Conservation (phyloP, 2,329 filamentous ascomycete species). For the Calonectria crousiana region DNA sequence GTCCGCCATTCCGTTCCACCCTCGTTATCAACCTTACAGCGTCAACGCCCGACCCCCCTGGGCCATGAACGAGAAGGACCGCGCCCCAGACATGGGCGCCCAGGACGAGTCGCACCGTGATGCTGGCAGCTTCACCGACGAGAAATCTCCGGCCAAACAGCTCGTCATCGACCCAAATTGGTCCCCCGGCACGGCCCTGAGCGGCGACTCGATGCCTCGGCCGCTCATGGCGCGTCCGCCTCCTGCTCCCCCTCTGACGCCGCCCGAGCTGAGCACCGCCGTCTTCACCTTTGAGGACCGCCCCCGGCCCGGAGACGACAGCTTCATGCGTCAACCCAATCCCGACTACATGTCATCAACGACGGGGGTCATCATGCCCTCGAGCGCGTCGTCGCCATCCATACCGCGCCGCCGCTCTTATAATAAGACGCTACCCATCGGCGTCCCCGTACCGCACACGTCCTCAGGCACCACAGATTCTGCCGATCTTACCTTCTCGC, state of each 20-base stretch:
- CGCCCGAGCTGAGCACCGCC: constrained; percentile 57
- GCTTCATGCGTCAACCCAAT: constrained; percentile 62
- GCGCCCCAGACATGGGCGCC: constrained; percentile 16
- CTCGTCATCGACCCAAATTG: constrained; percentile 44
- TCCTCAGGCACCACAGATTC: constrained; percentile 39
- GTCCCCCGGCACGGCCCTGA: constrained; percentile 29
- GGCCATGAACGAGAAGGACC: constrained; percentile 45
- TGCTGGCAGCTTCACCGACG: constrained; percentile 21
- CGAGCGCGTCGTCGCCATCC: constrained; percentile 46
- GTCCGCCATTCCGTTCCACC: constrained; percentile 34
- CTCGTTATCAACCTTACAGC: constrained; percentile 29
- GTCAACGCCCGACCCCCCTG: constrained; percentile 35
- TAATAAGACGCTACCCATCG: constrained; percentile 54
- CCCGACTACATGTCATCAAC: constrained; percentile 61
- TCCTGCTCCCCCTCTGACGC: constrained; percentile 63
- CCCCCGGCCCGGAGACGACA: constrained; percentile 46
- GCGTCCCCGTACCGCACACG: constrained; percentile 43
- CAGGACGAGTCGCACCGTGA: constrained; percentile 17
- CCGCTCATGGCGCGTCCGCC: constrained; percentile 54
- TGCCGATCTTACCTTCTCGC: constrained; percentile 52
- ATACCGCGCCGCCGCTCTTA: constrained; percentile 58
- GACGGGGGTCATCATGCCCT: constrained; percentile 41
- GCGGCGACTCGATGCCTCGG: constrained; percentile 43
- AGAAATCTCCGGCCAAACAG: constrained; percentile 31
- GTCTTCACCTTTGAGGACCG: constrained; percentile 58